Evolutionary conservation across 2,329 filamentous ascomycete species (phyloP), one percentile per base, ranked within the genome.

Genomic region (Passalora sequoiae): DNA sequence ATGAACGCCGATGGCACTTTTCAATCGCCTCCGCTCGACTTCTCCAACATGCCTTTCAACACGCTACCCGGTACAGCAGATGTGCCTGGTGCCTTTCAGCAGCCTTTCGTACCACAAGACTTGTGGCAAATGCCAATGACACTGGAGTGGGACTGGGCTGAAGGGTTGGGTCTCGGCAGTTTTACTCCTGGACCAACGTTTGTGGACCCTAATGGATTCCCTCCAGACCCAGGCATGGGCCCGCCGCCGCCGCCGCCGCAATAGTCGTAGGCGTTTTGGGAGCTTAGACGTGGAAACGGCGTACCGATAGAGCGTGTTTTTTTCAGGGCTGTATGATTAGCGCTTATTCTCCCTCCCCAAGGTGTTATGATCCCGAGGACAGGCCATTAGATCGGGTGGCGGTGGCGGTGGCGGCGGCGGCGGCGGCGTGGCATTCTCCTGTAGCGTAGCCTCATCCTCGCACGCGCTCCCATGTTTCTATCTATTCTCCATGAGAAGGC

Each of bases 71-170:
- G 31, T 4, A 31, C 43, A 7, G 40, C 40, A 10, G 42, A 31
- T 19, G 8, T 36, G 28, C 27, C 22, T 16, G 42, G 38, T 16
- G 62, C 72, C 13, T 89, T 89, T 60, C 84, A 89, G 58, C 86
- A 94, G 54, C 89, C 89, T 0, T 84, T 95, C 58, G 80, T 97
- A 16, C 91, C 92, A 4, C 88, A 91, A 57, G 92, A 97, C 66
- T 68, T 97, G 19, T 98, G 92, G 81, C 85, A 91, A 64, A 83
- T 97, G 78, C 89, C 91, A 1, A 94, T 95, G 83, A 94, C 87
- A 2, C 75, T 97, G 16, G 91, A 97, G 62, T 96, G 89, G 89
- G 88, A 84, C 53, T 86, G 81, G 82, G 78, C 70, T 2, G 72
- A 75, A 35, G 60, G 60, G 1, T 32, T 63, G n/a, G 59, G 60